phyloP scores from a whole-genome alignment of 805 yeast species.

The Metschnikowia bowlesiae region DNA sequence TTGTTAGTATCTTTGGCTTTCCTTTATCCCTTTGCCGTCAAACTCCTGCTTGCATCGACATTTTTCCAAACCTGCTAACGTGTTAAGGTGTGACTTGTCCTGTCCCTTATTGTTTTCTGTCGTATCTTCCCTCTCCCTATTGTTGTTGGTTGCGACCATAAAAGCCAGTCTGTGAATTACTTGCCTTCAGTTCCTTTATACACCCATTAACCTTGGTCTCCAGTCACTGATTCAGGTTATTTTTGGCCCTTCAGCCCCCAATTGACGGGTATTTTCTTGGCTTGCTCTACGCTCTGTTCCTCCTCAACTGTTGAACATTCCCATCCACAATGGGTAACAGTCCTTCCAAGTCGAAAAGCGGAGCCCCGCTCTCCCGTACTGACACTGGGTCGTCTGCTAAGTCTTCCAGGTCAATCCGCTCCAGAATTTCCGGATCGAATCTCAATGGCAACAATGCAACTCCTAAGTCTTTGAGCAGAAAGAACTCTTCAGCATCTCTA shows the following conservation, averaged over 20 bases:
- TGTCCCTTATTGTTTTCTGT: neutral
- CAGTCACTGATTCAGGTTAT: neutral
- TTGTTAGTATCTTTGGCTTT: neutral
- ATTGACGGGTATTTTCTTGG: neutral
- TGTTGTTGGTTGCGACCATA: neutral
- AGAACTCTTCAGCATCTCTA: conserved; percentile 24
- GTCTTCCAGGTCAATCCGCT: conserved; percentile 44
- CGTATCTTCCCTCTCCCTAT: neutral
- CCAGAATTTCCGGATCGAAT: conserved; percentile 25
- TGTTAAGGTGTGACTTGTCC: conserved; percentile 1
- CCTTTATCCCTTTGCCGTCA: neutral
- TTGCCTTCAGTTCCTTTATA: neutral
- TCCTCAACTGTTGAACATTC: neutral
- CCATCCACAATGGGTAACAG: conserved; percentile 45
- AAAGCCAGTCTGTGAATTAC: neutral
- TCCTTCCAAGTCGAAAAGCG: conserved; percentile 40
- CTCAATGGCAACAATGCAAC: conserved; percentile 22
- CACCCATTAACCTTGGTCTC: neutral
- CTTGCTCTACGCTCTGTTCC: neutral
- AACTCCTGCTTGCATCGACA: neutral
- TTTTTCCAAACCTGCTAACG: neutral
- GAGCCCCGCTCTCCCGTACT: conserved; percentile 48
- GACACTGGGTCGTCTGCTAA: conserved; percentile 51
- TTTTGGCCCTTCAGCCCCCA: neutral
- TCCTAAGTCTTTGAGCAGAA: conserved; percentile 29